Evolutionary conservation across 106 monocot genomes (phyloP), one percentile per base, ranked within the genome.

Genomic region (Allium fistulosum): DNA sequence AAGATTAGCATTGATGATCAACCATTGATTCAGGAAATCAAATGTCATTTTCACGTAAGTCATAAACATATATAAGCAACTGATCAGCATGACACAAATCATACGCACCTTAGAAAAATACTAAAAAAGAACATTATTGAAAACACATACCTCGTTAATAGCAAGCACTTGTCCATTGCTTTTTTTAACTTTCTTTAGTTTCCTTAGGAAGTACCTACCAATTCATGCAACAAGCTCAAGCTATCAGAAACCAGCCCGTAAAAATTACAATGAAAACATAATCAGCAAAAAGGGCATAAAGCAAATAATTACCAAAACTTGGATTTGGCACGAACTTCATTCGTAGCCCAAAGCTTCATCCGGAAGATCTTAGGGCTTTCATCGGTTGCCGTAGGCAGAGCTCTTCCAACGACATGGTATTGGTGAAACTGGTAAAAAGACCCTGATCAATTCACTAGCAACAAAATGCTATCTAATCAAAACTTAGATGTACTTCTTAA

Each of bases 101-200:
- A 37, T 37, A 37, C 1, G 37, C 37, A 37, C 37, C 37, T 37
- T 37, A 37, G 5, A 37, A 37, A 37, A 37, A 1, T 37, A 37
- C 37, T 37, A 37, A 37, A 37, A 37, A 5, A 2, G 37, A 37
- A 37, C 37, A 37, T 37, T 37, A 37, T 37, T 37, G 37, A 37
- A 37, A 37, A 37, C 37, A 37, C 37, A 37, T 37, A 94, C 94
- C 94, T 94, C 87, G 49, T 88, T 94, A 48, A 85, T 82, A 4
- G 94, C 94, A 10, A 91, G 75, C 2, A 91, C 75, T 74, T 94
- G 90, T 0, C 90, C 94, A 37, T 94, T 94, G 77, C 87, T 94
- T 71, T 90, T 94, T 85, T 94, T 94, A 15, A 94, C 85, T 69
- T 90, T 94, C 83, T 94, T 94, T 57, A 90, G 79, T 75, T 94